Conservation (phyloP, 805 yeast genomes). For the Starmerella davenportii region DNA sequence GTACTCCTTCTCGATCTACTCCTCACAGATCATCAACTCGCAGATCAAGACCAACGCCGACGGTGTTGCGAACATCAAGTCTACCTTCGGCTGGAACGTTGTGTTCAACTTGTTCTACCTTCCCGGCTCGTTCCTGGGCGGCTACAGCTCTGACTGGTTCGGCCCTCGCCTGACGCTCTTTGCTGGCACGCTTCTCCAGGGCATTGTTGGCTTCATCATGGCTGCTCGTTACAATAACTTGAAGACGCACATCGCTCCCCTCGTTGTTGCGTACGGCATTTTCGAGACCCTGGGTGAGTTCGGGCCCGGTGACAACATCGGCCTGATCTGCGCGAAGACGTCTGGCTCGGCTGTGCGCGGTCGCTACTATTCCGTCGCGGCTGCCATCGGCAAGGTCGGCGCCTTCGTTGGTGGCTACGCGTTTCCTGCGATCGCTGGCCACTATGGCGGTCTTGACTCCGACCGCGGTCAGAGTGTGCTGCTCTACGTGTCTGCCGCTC, state of each 20-base stretch:
- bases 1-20: conserved; percentile 75
- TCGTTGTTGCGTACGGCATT: conserved; percentile 75
- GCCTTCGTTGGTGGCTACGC: conserved; percentile 82
- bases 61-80: conserved; percentile 35
- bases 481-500: conserved; percentile 61
- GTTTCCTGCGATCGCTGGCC: conserved; percentile 60
- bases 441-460: conserved; percentile 33
- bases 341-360: conserved; percentile 80
- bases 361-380: conserved; percentile 76
- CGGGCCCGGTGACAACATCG: conserved; percentile 88
- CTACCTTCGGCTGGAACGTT: conserved; percentile 81
- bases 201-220: conserved; percentile 65
- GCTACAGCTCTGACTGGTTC: conserved; percentile 61
- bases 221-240: conserved; percentile 48
- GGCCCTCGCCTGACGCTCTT: conserved; percentile 78
- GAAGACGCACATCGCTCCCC: conserved; percentile 48
- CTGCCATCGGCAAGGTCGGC: conserved; percentile 82
- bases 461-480: conserved; percentile 52
- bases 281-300: conserved; percentile 79
- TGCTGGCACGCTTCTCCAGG: conserved; percentile 54
- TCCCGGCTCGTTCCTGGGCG: conserved; percentile 83
- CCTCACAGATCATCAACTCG: conserved; percentile 49
- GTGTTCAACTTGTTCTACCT: conserved; percentile 73
- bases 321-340: conserved; percentile 71
- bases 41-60: conserved; percentile 30